These are phyloP conservation scores for Calonectria fujianensis DNA, from an alignment of 2,329 filamentous ascomycete genomes.

Conservation along the genomic window DNA sequence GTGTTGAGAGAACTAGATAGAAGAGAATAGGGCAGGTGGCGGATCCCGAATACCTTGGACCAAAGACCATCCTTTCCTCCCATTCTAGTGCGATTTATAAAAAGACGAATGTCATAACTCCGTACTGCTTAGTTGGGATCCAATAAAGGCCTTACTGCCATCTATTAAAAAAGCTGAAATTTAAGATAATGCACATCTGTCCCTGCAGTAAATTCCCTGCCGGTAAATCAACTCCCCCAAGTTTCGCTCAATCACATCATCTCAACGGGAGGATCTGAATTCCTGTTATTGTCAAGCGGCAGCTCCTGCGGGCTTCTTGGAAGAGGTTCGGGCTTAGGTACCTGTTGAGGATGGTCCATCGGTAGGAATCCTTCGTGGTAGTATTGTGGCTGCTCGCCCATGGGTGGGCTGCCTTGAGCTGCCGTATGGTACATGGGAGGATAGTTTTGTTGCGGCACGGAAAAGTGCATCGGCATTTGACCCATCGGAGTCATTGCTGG, in stretches of 20 bases:
- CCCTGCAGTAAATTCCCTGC: neutral
- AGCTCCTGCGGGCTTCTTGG: conserved; percentile 5
- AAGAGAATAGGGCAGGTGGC: neutral
- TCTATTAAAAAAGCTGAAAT: neutral
- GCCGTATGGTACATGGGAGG: neutral
- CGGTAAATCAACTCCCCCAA: neutral
- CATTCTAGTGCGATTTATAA: neutral
- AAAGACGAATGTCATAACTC: neutral
- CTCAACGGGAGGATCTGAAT: conserved; percentile 13
- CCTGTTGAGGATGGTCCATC: neutral
- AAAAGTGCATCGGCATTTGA: conserved; percentile 1
- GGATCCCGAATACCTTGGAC: neutral
- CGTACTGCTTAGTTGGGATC: neutral
- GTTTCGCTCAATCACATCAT: neutral
- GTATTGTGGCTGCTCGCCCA: neutral
- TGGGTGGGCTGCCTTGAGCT: neutral
- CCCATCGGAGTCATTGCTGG: neutral
- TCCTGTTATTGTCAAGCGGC: conserved; percentile 28
- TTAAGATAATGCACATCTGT: neutral
- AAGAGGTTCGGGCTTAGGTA: conserved; percentile 3
- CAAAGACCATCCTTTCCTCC: neutral
- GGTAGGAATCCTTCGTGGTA: neutral
- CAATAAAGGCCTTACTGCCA: neutral
- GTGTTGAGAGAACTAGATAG: neutral
- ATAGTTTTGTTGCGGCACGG: neutral